Evolutionary conservation across 1,284 basidiomycete species (phyloP).

Genomic region (Cryptococcus neoformans): DNA sequence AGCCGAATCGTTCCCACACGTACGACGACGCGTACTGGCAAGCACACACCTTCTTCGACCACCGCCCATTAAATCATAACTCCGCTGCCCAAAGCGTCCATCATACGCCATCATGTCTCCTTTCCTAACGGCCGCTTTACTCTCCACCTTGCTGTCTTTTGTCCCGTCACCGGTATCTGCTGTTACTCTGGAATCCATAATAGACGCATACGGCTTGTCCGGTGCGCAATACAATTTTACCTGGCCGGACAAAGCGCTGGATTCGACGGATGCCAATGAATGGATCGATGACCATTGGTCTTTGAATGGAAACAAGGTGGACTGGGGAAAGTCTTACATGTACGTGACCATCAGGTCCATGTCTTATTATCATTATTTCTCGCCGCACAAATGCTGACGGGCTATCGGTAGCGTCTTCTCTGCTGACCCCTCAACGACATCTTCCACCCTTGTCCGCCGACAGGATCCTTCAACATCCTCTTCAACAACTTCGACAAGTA

Average conservation of each 20-base stretch:
- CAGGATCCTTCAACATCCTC: constrained; percentile 10
- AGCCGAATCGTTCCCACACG: too few relatives aligned
- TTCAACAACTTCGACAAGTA: constrained; percentile 7
- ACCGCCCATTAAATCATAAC: too few relatives aligned
- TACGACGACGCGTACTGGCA: too few relatives aligned
- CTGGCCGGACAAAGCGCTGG: constrained; percentile 24
- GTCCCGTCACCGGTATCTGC: background rate
- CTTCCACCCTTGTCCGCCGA: constrained; percentile 18
- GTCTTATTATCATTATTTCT: constrained; percentile 3
- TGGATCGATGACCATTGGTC: constrained; percentile 34
- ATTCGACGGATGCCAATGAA: constrained; percentile 18
- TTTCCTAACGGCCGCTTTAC: background rate
- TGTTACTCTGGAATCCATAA: constrained; percentile 6
- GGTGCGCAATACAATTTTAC: constrained; percentile 18
- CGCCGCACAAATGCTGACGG: background rate
- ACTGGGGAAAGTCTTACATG: constrained; percentile 33
- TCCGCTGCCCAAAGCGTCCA: too few relatives aligned
- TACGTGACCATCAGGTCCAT: too few relatives aligned
- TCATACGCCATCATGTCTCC: background rate
- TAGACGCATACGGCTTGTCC: constrained; percentile 10
- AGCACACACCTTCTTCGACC: too few relatives aligned
- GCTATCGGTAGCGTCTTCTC: constrained; percentile 22
- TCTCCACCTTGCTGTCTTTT: background rate
- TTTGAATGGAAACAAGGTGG: constrained; percentile 26
- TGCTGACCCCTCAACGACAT: constrained; percentile 20